These are phyloP conservation scores for Tympanopsis confertula DNA, from an alignment of 2,329 filamentous ascomycete genomes.

Conservation along the genomic window DNA sequence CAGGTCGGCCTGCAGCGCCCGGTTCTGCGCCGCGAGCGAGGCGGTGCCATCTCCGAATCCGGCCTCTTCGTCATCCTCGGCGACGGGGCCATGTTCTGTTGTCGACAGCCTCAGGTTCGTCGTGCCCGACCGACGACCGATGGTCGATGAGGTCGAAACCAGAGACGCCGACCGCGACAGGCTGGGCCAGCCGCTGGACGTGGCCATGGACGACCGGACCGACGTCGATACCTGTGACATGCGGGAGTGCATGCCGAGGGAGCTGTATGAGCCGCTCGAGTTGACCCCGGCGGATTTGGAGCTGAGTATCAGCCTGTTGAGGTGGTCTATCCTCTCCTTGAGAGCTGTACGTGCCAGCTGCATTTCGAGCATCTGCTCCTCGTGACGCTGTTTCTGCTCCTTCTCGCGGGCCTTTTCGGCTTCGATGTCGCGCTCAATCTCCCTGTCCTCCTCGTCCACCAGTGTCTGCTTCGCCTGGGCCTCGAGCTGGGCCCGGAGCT, in stretches of 20 bases:
- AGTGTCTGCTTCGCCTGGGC: constrained; percentile 61
- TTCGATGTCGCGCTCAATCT: constrained; percentile 51
- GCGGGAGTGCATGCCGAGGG: constrained; percentile 51
- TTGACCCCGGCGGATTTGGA: constrained; percentile 96
- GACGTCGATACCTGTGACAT: constrained; percentile 50
- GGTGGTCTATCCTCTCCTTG: constrained; percentile 93
- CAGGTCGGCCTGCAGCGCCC: constrained; percentile 85
- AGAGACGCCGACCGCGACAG: constrained; percentile 57
- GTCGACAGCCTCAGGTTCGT: constrained; percentile 17
- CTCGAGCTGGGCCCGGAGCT: constrained; percentile 71
- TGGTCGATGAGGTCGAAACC: constrained; percentile 49
- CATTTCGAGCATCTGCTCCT: constrained; percentile 98
- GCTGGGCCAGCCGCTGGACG: constrained; percentile 34
- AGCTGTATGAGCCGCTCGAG: constrained; percentile 58
- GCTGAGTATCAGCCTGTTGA: constrained; percentile 87
- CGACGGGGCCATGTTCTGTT: constrained; percentile 24
- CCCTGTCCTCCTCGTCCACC: constrained; percentile 50
- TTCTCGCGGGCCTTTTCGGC: constrained; percentile 65
- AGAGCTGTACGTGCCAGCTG: constrained; percentile 88
- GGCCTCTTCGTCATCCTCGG: constrained; percentile 61
- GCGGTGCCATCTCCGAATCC: constrained; percentile 82
- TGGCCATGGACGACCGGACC: constrained; percentile 57
- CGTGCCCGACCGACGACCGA: constrained; percentile 38
- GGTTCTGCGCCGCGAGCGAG: constrained; percentile 72
- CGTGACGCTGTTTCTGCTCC: constrained; percentile 76